These are phyloP conservation scores for Paspalum vaginatum DNA, from an alignment of 176 grass and related monocot genomes.

Conservation along the genomic window DNA sequence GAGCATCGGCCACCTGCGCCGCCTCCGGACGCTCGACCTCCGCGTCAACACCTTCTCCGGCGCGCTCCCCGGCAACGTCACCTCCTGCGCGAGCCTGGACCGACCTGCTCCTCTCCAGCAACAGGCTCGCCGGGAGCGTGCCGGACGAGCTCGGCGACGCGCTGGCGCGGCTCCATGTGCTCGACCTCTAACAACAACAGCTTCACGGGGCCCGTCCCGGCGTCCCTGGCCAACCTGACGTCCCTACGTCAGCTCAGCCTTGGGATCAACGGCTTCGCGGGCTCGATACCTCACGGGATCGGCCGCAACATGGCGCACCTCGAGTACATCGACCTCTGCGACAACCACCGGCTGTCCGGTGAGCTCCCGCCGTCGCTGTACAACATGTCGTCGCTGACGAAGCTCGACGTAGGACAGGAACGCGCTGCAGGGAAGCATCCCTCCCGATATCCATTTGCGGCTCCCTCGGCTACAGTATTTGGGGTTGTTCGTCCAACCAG, in stretches of 20 bases:
- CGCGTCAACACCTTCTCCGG: constrained; percentile 10
- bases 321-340: background rate
- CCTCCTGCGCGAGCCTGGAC: background rate
- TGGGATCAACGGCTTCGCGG: background rate
- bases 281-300: background rate
- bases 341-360: background rate
- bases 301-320: background rate
- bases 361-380: constrained; percentile 6
- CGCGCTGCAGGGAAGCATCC: background rate
- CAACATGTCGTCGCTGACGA: background rate
- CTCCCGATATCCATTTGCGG: background rate
- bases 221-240: constrained; percentile 18
- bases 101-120: background rate
- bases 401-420: background rate
- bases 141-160: background rate
- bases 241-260: background rate
- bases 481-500: background rate
- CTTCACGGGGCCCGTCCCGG: constrained; percentile 7
- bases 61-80: constrained; percentile 13
- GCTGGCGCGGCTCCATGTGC: background rate
- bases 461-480: background rate
- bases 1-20: constrained; percentile 22
- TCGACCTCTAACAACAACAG: background rate
- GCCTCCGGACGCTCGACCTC: background rate
- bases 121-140: background rate